Evolutionary conservation across 1,284 basidiomycete genomes (phyloP).

Genomic region (Trametes hirsuta): DNA sequence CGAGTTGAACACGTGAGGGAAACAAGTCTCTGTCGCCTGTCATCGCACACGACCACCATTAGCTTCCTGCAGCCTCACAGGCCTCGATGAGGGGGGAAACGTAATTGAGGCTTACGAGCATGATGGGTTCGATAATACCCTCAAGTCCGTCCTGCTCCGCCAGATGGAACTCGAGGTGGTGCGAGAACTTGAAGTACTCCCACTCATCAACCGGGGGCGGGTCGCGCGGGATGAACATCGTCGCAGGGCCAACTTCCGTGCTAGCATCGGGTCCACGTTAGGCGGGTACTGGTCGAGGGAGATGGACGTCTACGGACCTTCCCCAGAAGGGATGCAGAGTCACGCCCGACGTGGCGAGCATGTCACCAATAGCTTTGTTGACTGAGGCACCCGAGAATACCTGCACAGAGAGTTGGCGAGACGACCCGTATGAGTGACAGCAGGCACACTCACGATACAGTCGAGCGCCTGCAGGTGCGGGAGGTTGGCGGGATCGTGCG

Average conservation of each 20-base stretch:
- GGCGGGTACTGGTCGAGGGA: background rate
- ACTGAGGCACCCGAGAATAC: constrained; percentile 22
- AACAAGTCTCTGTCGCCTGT: constrained; percentile 1
- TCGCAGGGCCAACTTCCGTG: constrained; percentile 21
- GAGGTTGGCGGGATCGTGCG: constrained; percentile 18
- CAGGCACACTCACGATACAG: constrained; percentile 16
- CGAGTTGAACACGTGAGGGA: constrained; percentile 5
- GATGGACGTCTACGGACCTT: constrained; percentile 6
- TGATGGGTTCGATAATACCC: constrained; percentile 18
- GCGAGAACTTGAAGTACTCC: constrained; percentile 26
- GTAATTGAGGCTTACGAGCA: constrained; percentile 9
- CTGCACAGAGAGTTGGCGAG: background rate
- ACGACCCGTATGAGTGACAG: background rate
- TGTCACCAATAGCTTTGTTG: constrained; percentile 22
- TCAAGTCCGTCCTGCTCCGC: constrained; percentile 8
- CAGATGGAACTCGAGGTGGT: constrained; percentile 18
- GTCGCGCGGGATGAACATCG: constrained; percentile 21
- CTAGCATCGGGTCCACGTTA: background rate
- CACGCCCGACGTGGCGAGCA: constrained; percentile 15
- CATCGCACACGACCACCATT: background rate
- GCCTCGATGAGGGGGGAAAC: background rate
- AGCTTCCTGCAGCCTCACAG: too few relatives aligned
- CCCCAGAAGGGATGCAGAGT: constrained; percentile 20
- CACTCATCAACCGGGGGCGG: constrained; percentile 17
- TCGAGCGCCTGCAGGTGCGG: constrained; percentile 14